phyloP scores from a whole-genome alignment of 2,329 filamentous ascomycete species.

The Colletotrichum graminicola region DNA sequence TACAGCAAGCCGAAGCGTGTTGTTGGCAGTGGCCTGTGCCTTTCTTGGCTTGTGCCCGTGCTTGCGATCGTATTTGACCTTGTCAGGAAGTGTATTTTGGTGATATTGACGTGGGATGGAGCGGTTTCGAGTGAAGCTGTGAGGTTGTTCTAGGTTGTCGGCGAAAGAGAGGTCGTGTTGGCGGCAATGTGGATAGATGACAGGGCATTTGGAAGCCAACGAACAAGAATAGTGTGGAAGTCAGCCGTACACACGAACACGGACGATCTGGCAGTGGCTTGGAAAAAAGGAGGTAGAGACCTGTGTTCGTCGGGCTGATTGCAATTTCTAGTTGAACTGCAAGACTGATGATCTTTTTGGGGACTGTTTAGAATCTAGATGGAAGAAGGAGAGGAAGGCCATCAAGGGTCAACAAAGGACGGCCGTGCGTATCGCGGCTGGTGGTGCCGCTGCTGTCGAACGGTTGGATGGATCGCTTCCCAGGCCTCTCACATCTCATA shows the following conservation, averaged over 20 bases:
- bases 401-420: constrained; percentile 15
- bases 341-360: not conserved
- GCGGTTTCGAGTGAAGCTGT: not conserved
- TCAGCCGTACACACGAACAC: not conserved
- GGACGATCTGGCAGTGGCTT: constrained; percentile 2
- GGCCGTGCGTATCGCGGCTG: not conserved
- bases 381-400: not conserved
- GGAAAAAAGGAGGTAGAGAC: not conserved
- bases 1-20: not conserved
- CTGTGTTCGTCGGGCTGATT: not conserved
- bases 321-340: not conserved
- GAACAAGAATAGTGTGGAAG: not conserved
- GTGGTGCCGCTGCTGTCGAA: not conserved
- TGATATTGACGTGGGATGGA: not conserved
- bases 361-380: not conserved
- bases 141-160: not conserved
- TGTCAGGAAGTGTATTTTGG: not conserved
- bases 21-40: not conserved
- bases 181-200: not conserved
- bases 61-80: not conserved
- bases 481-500: not conserved
- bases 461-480: not conserved
- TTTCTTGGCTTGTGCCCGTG: not conserved
- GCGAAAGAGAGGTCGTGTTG: not conserved
- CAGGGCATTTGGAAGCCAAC: not conserved